Evolutionary conservation across 208 protist species (phyloP).

Genomic region (Borovskyia barvae): DNA sequence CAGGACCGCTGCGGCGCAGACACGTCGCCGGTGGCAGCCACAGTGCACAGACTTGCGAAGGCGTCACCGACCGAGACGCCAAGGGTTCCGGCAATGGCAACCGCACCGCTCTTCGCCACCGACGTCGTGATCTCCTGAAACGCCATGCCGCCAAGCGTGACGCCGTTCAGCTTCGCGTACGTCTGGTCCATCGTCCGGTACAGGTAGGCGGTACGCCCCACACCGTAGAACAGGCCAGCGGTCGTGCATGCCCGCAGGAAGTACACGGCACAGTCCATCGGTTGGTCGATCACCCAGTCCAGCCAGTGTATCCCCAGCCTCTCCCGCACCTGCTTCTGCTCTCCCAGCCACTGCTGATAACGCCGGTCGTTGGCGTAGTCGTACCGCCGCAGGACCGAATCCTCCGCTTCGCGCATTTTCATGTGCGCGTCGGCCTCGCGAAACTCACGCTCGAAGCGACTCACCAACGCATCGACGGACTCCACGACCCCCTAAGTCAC

Average conservation of each 20-base stretch:
- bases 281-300: constrained; percentile 72
- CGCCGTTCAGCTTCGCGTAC: constrained; percentile 87
- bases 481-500: no score
- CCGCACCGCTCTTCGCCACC: constrained; percentile 58
- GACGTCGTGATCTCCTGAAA: constrained; percentile 59
- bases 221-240: constrained; percentile 72
- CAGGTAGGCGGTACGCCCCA: constrained; percentile 67
- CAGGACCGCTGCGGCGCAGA: constrained; percentile 56
- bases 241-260: constrained; percentile 66
- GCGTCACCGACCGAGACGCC: constrained; percentile 56
- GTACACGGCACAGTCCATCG: constrained; percentile 47
- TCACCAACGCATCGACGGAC: constrained; percentile 58
- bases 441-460: constrained; percentile 57
- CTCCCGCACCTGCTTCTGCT: constrained; percentile 56
- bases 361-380: constrained; percentile 75
- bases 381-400: constrained; percentile 40
- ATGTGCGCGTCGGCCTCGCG: constrained; percentile 50
- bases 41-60: constrained; percentile 26
- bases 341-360: constrained; percentile 73
- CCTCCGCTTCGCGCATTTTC: constrained; percentile 27
- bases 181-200: constrained; percentile 90
- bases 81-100: constrained; percentile 40
- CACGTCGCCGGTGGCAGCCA: constrained; percentile 34
- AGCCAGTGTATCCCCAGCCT: constrained; percentile 78
- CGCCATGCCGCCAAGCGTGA: constrained; percentile 54